Evolutionary conservation across 768 basidiomycete genomes (phyloP).

Genomic region (Termitomyces sp.): DNA sequence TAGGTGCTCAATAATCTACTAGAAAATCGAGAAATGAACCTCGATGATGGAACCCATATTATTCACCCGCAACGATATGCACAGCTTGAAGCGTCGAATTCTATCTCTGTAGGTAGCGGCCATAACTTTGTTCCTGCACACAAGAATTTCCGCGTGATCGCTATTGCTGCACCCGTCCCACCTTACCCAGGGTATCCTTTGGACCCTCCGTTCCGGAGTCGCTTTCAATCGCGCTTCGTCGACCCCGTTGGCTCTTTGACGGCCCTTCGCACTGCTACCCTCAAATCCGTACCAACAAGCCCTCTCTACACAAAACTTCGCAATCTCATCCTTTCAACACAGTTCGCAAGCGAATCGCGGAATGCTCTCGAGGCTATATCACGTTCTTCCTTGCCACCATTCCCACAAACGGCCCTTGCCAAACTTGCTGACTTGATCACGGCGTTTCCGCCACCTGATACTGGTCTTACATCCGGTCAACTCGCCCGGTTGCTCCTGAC

Average conservation of each 20-base stretch:
- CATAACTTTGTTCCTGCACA: slow-evolving; percentile 59
- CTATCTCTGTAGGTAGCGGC: slow-evolving; percentile 24
- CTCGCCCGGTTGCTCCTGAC: slow-evolving; percentile 49
- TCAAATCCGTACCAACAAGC: neutral
- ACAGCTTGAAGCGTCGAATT: slow-evolving; percentile 33
- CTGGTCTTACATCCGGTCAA: slow-evolving; percentile 34
- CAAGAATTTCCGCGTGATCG: slow-evolving; percentile 62
- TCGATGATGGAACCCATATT: slow-evolving; percentile 68
- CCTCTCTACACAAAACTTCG: slow-evolving; percentile 40
- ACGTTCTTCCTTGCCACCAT: slow-evolving; percentile 48
- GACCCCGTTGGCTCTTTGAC: slow-evolving; percentile 52
- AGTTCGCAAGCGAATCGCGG: slow-evolving; percentile 55
- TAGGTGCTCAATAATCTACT: slow-evolving; percentile 60
- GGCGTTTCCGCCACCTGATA: slow-evolving; percentile 41
- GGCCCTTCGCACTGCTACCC: slow-evolving; percentile 21
- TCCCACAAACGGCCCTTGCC: slow-evolving; percentile 56
- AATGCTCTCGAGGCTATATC: slow-evolving; percentile 48
- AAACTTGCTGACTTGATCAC: slow-evolving; percentile 42
- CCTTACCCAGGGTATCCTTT: slow-evolving; percentile 63
- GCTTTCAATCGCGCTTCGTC: slow-evolving; percentile 63
- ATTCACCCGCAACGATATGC: slow-evolving; percentile 57
- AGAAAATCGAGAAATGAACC: slow-evolving; percentile 71
- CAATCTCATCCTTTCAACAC: slow-evolving; percentile 54
- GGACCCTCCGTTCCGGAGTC: slow-evolving; percentile 63
- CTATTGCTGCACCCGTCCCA: slow-evolving; percentile 64